Base-by-base conservation (phyloP, 257 asterid species). In the Solanum pennellii region DNA sequence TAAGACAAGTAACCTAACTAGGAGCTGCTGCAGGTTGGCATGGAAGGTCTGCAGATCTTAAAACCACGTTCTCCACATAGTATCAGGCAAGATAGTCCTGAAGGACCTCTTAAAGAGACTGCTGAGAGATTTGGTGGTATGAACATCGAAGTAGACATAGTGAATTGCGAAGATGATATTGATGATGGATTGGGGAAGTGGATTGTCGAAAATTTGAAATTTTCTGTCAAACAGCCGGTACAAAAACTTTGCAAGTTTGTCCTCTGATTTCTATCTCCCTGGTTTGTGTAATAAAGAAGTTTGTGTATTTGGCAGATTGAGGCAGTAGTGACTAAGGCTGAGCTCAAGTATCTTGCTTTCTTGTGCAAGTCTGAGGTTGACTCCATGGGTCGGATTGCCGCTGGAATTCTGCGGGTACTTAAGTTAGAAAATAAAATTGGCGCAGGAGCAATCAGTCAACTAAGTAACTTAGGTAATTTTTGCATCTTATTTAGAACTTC, bases 181-280 rank as follows among this genome's bases (percentile, higher is more conserved):
- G 91, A 88, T 66, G 94, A 89, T 77, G 89, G 79, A 86, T 89
- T 72, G 83, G 93, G 90, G 45, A 93, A 93, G 59, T 94, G 98
- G 97, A 88, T 88, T 90, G 94, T 97, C 87, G 98, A 94, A 88
- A 94, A 93, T 87, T 74, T 97, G 88, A 96, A 93, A 87, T 94
- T 97, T 93, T 96, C 99, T 4, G 95, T 97, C 82, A 91, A 94
- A 56, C 95, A 96, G 88, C 99, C 99, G 94, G 99, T 97, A 95
- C 74, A 88, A 74, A 84, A 49, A 76, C 77, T 82, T 86, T 25
- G 86, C 71, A 31, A 23, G 33, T 83, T 25, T 72, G 29, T 74
- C n/a, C 18, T 82, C 20, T 39, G 71, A 56, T 42, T 62, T 41
- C 49, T 62, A 27, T 88, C 82, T 31, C 73, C 23, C 83, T 44